Evolutionary conservation across 2,329 filamentous ascomycete genomes (phyloP), one percentile per base, ranked within the genome.

Genomic region (Raffaelea deltoideospora): DNA sequence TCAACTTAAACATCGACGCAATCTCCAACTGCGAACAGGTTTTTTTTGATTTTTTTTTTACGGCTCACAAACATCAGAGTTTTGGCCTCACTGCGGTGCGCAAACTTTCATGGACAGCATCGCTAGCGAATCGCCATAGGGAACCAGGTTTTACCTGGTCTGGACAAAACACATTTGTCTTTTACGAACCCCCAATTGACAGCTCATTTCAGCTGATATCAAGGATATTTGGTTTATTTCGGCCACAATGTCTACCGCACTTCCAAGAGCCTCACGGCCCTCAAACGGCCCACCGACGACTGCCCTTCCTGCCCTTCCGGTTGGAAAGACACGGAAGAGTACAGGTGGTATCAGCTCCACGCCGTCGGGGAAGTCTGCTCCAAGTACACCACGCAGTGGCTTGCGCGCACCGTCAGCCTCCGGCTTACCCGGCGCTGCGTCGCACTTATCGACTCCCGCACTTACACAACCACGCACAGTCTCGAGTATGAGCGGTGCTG

Each of bases 261-360:
- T 83, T 35, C 79, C 80, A 37, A 69, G 75, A 53, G 69, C 75
- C 20, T 69, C 78, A 15, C 70, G 78, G 55, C 69, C 76, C 20
- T 76, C 79, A 9, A 64, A 76, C 48, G 79, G 76, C 40, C 79
- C 84, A 34, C 80, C 84, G 14, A 75, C 72, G 22, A 69, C 75
- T 43, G 72, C 79, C 21, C 63, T 90, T 19, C 83, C 85, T 31
- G 76, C 81, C 31, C 61, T 92, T 33, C 83, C 85, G 21, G 64
- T 81, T 15, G 58, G 66, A 32, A 90, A 85, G 57, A 75, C 78
- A 28, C 71, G 82, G 43, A 83, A 79, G 54, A 78, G 71, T 56
- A 76, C 62, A 39, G 68, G 59, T 37, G 61, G 50, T 40, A 58
- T 64, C 34, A 58, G 59, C 5, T 35, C 41, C 3, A 32, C 43